Evolutionary conservation across 352 stramenopile species (phyloP), one percentile per base, ranked within the genome.

Genomic region (Globisporangium alternatum): DNA sequence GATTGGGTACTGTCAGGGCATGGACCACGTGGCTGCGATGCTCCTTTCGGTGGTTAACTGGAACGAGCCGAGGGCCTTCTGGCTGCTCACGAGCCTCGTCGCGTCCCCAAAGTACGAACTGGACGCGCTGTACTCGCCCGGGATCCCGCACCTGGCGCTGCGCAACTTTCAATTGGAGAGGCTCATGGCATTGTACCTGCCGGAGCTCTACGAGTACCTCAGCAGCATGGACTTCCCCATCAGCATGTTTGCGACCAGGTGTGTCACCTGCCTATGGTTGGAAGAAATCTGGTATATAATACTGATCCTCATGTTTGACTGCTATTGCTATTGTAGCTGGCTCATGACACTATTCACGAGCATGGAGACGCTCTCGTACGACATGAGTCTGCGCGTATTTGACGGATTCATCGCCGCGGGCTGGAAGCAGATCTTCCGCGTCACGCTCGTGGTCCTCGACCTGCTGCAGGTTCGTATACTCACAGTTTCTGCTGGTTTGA

Each of bases 341-440:
- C 89, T 93, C 71, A 88, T 93, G 80, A 91, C 84, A 30, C 76
- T 93, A 17, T 91, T 91, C 48, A 80, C 75, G 37, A 93, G 83
- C 62, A 88, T 90, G 79, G 83, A 93, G 39, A 76, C 76, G 17
- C 72, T 93, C 3, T 77, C 75, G 15, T 82, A 85, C 61, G 78
- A 88, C 39, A 70, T 81, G 39, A 66, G 81, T n/a, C 60, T 91
- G 15, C 78, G 76, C 17, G 76, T 88, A 13, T 77, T 90, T 6
- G 82, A 91, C 49, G 76, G 78, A 0, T 91, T 93, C 58, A 43
- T 89, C n/a, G 66, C 84, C n/a, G 75, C 72, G 17, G 84, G 84
- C 1, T 93, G 84, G 84, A 91, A 88, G 17, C 75, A 88, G 25
- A 62, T 93, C 59, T 83, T 93, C 39, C 82, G 81, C 47, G 72